Percentiles rank a stretch among this genome's conserved stretches.
Evolutionary conservation across 108 stramenopile species (phyloP).

Genomic region (Aurantiochytrium sp.): DNA sequence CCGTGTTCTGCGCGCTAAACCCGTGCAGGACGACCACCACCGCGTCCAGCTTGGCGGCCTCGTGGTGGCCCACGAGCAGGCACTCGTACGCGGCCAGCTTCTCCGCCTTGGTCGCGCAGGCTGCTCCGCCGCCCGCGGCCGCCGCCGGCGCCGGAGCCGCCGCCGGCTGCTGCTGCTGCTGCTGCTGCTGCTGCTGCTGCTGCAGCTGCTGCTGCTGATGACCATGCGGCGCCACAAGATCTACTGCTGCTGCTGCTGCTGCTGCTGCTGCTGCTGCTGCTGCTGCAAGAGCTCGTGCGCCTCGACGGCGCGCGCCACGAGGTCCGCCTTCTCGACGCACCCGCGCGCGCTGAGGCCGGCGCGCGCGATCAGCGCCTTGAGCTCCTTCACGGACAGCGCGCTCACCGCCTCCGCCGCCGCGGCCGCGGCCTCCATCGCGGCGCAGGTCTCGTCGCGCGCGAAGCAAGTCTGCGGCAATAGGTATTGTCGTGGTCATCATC

Average conservation of each 20-base stretch:
- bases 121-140: too few species aligned
- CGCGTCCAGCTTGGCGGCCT: not conserved
- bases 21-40: not conserved
- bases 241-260: too few species aligned
- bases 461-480: too few species aligned
- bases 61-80: not conserved
- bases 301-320: not conserved
- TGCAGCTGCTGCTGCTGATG: too few species aligned
- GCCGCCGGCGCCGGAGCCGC: too few species aligned
- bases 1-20: not conserved
- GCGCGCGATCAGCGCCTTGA: constrained; percentile 16
- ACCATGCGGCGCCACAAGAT: too few species aligned
- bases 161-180: too few species aligned
- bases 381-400: constrained; percentile 10
- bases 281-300: not conserved
- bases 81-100: not conserved
- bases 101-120: not conserved
- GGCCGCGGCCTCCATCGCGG: too few species aligned
- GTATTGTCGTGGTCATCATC: too few species aligned
- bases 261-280: too few species aligned
- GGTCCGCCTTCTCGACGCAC: constrained; percentile 15
- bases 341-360: not conserved
- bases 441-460: too few species aligned
- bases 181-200: too few species aligned
- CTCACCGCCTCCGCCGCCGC: not conserved